Conservation (phyloP, 1,284 basidiomycete species). For the Vanrija sp. region DNA sequence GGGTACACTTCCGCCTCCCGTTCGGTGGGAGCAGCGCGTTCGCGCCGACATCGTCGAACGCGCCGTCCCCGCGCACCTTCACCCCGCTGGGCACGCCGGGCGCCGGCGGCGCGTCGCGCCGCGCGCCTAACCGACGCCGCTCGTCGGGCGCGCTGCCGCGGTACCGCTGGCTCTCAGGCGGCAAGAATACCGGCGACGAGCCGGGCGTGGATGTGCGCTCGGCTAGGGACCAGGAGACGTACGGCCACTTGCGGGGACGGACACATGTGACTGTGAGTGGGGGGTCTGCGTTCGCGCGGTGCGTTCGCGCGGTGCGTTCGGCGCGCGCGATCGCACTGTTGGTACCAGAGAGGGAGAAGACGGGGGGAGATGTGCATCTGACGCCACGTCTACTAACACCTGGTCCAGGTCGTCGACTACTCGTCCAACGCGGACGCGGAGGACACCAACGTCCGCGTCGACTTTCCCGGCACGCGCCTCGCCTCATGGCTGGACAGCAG, state of each 20-base stretch:
- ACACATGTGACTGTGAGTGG: slow-evolving; percentile 33
- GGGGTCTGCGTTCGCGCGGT: too few relatives aligned
- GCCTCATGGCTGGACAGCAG: slow-evolving; percentile 40
- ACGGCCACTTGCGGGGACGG: slow-evolving; percentile 32
- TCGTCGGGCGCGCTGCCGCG: slow-evolving; percentile 4
- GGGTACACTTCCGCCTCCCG: slow-evolving; percentile 2
- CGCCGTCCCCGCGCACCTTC: not conserved
- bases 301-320: too few relatives aligned
- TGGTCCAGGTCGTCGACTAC: slow-evolving; percentile 45
- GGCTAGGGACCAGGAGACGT: slow-evolving; percentile 40
- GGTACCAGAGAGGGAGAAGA: too few relatives aligned
- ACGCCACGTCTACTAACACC: too few relatives aligned
- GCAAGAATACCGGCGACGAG: slow-evolving; percentile 46
- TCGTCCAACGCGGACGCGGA: slow-evolving; percentile 36
- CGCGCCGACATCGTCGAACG: not conserved
- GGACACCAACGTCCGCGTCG: slow-evolving; percentile 38
- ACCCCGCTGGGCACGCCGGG: not conserved
- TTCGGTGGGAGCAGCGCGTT: not conserved
- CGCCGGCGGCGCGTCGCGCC: not conserved
- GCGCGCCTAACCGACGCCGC: not conserved
- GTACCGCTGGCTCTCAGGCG: slow-evolving; percentile 33
- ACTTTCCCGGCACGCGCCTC: slow-evolving; percentile 41
- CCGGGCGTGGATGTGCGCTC: slow-evolving; percentile 49
- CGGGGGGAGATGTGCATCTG: too few relatives aligned
- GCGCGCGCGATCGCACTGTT: not conserved